Conservation (phyloP, 345 rosid species). For the Sonneratia caseolaris region DNA sequence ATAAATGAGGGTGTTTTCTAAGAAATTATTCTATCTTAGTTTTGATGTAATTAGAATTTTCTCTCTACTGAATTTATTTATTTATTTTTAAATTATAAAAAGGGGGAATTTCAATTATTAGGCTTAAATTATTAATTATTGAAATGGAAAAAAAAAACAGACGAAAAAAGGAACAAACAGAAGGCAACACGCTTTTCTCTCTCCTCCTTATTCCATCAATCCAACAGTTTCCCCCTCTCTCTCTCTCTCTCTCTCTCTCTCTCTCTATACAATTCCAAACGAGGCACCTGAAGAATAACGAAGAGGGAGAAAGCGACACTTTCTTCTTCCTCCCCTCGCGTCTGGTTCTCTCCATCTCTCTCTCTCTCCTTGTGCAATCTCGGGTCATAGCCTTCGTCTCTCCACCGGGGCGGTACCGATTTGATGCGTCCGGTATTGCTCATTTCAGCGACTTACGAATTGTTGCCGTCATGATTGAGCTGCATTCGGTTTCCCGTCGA, state of each 20-base stretch:
- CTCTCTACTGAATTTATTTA: no score
- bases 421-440: not conserved
- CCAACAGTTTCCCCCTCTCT: conserved; percentile 5
- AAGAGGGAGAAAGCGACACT: not conserved
- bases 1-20: no score
- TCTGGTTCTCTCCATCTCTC: not conserved
- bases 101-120: not conserved
- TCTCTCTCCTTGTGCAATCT: not conserved
- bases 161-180: not conserved
- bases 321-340: not conserved
- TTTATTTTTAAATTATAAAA: not conserved
- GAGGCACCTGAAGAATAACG: conserved; percentile 1
- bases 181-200: conserved; percentile 35
- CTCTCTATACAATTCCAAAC: conserved; percentile 4
- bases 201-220: conserved; percentile 11
- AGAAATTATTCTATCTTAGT: no score
- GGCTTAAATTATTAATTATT: not conserved
- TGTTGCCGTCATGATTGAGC: not conserved
- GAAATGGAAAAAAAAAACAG: not conserved
- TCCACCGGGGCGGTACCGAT: not conserved
- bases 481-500: not conserved
- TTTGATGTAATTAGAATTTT: no score
- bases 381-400: not conserved
- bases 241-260: conserved; percentile 4
- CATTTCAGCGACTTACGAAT: not conserved